These are phyloP conservation scores for Pichia inconspicua DNA, from an alignment of 1,139 yeast species.

Conservation along the genomic window DNA sequence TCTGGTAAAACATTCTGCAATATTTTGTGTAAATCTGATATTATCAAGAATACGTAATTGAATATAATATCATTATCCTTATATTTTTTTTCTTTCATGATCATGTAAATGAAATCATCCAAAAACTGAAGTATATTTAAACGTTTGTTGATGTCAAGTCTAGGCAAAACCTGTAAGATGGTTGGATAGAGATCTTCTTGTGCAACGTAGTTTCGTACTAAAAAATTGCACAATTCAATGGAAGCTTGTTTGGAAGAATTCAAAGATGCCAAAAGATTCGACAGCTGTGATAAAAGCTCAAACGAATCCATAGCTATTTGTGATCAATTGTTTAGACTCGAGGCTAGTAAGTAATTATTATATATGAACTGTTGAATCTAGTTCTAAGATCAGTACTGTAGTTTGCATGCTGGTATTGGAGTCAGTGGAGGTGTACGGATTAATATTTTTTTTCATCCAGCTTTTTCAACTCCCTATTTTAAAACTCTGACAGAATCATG, in stretches of 20 bases:
- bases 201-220: slow-evolving; percentile 50
- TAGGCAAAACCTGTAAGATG: slow-evolving; percentile 58
- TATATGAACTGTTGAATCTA: not conserved
- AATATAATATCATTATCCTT: slow-evolving; percentile 9
- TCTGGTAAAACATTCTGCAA: slow-evolving; percentile 45
- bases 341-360: not conserved
- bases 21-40: slow-evolving; percentile 38
- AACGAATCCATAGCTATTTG: slow-evolving; percentile 57
- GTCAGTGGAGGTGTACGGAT: not conserved
- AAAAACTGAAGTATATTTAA: slow-evolving; percentile 63
- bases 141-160: slow-evolving; percentile 49
- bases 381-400: not conserved
- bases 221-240: slow-evolving; percentile 49
- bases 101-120: slow-evolving; percentile 45
- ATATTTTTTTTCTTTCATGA: slow-evolving; percentile 13
- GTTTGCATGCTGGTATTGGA: not conserved
- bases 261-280: slow-evolving; percentile 49
- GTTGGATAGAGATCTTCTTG: slow-evolving; percentile 70
- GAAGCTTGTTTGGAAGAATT: slow-evolving; percentile 58
- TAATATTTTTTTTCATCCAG: slow-evolving; percentile 1
- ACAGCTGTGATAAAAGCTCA: slow-evolving; percentile 66
- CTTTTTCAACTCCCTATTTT: not conserved
- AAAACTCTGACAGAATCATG: not conserved
- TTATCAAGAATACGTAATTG: slow-evolving; percentile 38
- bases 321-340: not conserved